Base-by-base conservation (phyloP, 148 eudicot genomes). In the Chenopodium formosanum region DNA sequence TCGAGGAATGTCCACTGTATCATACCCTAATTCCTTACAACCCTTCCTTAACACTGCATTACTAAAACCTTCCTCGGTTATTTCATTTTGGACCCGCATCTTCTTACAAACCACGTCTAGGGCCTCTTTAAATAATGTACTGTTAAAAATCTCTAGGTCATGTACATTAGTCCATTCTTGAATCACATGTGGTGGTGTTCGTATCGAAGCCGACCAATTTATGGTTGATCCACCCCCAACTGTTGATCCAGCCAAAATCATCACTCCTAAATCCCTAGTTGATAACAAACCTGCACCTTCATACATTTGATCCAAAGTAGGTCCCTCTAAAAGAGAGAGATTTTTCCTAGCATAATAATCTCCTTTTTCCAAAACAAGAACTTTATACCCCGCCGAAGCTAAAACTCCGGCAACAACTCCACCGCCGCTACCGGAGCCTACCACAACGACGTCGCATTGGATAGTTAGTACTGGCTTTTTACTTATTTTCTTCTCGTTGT, bases 381-480 rank as follows among this genome's bases (percentile, higher is more conserved):
- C 97, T 86, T 91, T 91, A 84, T 91, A 89, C 4, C 95, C 97
- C 0, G 95, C 90, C 44, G 89, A 79, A 3, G 97, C 94, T 34
- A 94, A 84, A 37, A 89, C 86, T 5, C 97, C 97, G 0, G 94
- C 95, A 6, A 87, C 86, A 1, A 94, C 90, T 1, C 97, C 94
- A 0, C 95, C 97, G 0, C 97, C 97, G 0, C 91, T 88, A 47
- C 97, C 97, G 0, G 97, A 92, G 1, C 97, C 97, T 0, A 94
- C 87, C 11, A 94, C 91, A 0, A 92, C 95, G 0, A 76, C 97
- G 23, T 94, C 95, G 52, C 97, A 94, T 68, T 83, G 88, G 76
- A 90, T 83, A 4, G 80, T 62, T 81, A 93, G 58, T 19, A 46
- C 17, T 2, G 80, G 77, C 4, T 63, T 67, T 68, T 79, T 25